Evolutionary conservation across 2,329 filamentous ascomycete species (phyloP), one percentile per base, ranked within the genome.

Genomic region (Arthrobotrys sinensis): DNA sequence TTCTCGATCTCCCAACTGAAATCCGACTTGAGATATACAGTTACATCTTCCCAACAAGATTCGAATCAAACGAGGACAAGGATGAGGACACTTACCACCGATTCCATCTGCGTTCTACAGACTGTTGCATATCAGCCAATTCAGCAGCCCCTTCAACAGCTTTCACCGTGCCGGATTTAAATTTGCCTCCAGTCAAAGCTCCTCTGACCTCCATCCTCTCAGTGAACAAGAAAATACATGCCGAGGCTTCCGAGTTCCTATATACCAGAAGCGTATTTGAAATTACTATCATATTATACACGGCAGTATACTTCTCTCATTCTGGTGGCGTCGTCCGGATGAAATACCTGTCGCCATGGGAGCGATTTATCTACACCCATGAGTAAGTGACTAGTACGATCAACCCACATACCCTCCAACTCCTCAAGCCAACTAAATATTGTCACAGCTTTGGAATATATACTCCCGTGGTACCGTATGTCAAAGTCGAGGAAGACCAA

Each of bases 161-260:
- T 16, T 12, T 38, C 36, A 38, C 36, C 6, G n/a, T n/a, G n/a
- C n/a, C n/a, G n/a, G n/a, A n/a, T n/a, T n/a, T n/a, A n/a, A 4
- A n/a, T n/a, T 11, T n/a, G 3, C 12, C 12, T 1, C n/a, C 12
- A 16, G 40, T 2, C 40, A n/a, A 45, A 45, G n/a, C 12, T 45
- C 2, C n/a, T 14, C 6, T 5, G 2, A 45, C 40, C 21, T 53
- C 63, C 8, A 48, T 69, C 8, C 28, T 69, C 1, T 24, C 40
- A 3, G 38, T 69, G 14, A 69, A 69, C 40, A 45, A 60, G 10
- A 52, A 69, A 43, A 36, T 57, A 3, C 65, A 69, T 36, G 65
- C 36, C 10, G 65, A 69, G 46, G 65, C 65, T 11, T 14, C 50
- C 0, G 6, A 34, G 12, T 19, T 69, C 7, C 28, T 69, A 11